A percentile compares a stretch with the other conserved stretches of the same genome.
These are phyloP conservation scores for Solanum microdontum DNA, from an alignment of 257 asterid species.

Conservation along the genomic window DNA sequence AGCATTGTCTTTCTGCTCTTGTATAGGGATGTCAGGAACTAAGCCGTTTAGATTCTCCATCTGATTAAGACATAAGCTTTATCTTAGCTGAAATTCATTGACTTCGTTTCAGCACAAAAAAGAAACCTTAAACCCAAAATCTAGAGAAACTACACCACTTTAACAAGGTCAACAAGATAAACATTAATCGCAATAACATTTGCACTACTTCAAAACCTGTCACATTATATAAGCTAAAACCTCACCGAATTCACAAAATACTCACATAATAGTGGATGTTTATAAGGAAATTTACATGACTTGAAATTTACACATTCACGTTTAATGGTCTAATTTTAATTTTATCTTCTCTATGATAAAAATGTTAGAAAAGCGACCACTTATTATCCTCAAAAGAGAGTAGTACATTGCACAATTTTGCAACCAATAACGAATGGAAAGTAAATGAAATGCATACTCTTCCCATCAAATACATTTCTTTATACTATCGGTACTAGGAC, in stretches of 20 bases:
- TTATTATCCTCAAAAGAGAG: not conserved
- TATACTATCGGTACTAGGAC: not conserved
- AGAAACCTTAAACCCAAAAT: not conserved
- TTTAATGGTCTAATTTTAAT: not conserved
- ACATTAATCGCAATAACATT: not conserved
- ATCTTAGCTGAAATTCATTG: not conserved
- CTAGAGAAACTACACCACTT: not conserved
- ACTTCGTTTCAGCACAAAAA: not conserved
- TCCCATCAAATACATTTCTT: not conserved
- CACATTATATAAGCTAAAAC: not conserved
- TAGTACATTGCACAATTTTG: not conserved
- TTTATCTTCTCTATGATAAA: not conserved
- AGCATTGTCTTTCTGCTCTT: not conserved
- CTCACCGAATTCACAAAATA: not conserved
- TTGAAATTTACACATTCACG: not conserved
- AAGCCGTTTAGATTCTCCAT: not conserved
- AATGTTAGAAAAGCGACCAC: not conserved
- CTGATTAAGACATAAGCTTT: not conserved
- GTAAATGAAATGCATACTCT: not conserved
- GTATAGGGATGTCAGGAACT: not conserved
- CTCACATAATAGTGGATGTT: not conserved
- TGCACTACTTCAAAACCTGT: not conserved
- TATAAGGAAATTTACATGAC: not conserved
- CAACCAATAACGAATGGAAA: not conserved
- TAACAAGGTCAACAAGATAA: not conserved